phyloP scores from a whole-genome alignment of 2,329 filamentous ascomycete species.

The Penicillium vulpinum region DNA sequence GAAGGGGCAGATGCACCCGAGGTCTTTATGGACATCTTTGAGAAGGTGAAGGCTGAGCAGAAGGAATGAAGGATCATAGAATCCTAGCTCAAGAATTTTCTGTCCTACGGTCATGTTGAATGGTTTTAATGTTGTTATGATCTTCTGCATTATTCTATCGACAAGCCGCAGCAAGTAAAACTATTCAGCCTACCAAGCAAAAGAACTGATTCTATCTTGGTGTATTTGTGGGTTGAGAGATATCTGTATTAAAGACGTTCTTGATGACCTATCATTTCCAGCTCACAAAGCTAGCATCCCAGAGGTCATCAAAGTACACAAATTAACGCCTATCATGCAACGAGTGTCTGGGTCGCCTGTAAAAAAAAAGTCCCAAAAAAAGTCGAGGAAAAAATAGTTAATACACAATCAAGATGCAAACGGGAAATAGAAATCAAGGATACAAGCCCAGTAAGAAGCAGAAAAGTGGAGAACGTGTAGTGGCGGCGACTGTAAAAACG shows the following conservation, averaged over 20 bases:
- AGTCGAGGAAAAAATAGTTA: neutral
- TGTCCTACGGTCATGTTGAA: neutral
- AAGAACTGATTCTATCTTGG: neutral
- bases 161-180: neutral
- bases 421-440: neutral
- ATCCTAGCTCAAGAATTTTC: neutral
- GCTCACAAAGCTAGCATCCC: neutral
- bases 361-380: neutral
- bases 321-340: conserved; percentile 9
- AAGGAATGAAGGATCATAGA: neutral
- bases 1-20: conserved; percentile 70
- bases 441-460: neutral
- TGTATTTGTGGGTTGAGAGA: neutral
- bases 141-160: neutral
- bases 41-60: conserved; percentile 54
- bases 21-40: conserved; percentile 66
- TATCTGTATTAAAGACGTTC: neutral
- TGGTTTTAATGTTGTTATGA: neutral
- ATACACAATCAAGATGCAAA: conserved; percentile 1
- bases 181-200: neutral
- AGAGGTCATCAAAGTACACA: conserved; percentile 3
- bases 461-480: neutral
- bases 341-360: neutral
- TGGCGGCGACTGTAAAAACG: neutral
- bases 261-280: neutral